Evolutionary conservation across 352 stramenopile genomes (phyloP), one percentile per base, ranked within the genome.

Genomic region (Paralagenidium karlingii): DNA sequence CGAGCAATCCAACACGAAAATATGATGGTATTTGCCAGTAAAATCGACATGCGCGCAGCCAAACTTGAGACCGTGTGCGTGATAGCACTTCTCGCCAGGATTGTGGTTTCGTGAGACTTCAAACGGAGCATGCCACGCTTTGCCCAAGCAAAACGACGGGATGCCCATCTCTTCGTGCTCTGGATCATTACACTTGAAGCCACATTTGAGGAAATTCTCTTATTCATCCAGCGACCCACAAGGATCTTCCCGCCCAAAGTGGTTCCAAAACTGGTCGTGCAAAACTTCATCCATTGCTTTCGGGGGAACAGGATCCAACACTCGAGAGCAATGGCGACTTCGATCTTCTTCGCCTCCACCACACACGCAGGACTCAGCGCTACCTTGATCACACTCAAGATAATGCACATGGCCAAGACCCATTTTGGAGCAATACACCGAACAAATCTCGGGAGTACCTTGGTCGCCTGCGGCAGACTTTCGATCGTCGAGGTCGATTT

Each of bases 1-100:
- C 8, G 77, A 88, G 29, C 53, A 60, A 38, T 91, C 77, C n/a
- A 90, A 32, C 30, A 91, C 69, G 25, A 91, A 84, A 3, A 91
- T 54, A 28, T 88, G 77, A 28, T 91, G 74, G 45, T 74, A 67
- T 31, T 76, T 64, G 9, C 55, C 63, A 11, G 58, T 60, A 16
- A 46, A 60, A 0, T 65, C 46, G 13, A 64, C 38, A 25, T 91
- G 78, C 31, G 67, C 74, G 44, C 77, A 86, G 27, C 74, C 57
- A 40, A 91, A 87, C 43, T 82, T 63, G 56, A 88, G 74, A 7
- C 77, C 67, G 11, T 51, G 38, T 0, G 82, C 61, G 26, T 80
- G 79, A 64, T 30, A 65, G 78, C 0, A 57, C 61, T 27, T 78
- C 61, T 28, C 54, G 51, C 18, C 42, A 45, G 9, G 32, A 51